Evolutionary conservation across 2,329 filamentous ascomycete genomes (phyloP).

Genomic region (Trichoderma lentiforme): DNA sequence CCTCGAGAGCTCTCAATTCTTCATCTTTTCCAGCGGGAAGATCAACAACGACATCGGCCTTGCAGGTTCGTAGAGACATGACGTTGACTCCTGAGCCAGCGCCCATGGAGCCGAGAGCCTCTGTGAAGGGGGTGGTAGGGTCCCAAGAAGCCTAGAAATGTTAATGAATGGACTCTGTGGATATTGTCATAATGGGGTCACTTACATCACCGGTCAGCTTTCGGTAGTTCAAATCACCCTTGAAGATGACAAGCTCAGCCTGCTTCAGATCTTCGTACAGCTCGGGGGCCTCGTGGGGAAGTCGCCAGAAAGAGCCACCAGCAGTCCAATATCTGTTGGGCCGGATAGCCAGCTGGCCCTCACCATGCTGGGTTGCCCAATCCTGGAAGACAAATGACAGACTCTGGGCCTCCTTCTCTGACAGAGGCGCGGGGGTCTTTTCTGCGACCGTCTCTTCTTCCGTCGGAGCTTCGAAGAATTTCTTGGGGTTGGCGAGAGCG

Average conservation of each 20-base stretch:
- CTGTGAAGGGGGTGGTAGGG: slow-evolving; percentile 77
- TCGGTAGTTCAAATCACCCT: slow-evolving; percentile 94
- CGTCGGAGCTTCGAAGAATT: slow-evolving; percentile 73
- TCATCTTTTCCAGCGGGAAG: slow-evolving; percentile 81
- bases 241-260: slow-evolving; percentile 89
- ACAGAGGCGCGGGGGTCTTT: slow-evolving; percentile 59
- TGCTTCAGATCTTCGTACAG: slow-evolving; percentile 75
- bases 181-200: neutral
- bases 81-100: slow-evolving; percentile 77
- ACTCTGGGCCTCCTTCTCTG: slow-evolving; percentile 63
- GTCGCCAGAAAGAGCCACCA: slow-evolving; percentile 81
- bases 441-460: slow-evolving; percentile 61
- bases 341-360: slow-evolving; percentile 78
- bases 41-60: slow-evolving; percentile 92
- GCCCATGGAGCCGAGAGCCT: slow-evolving; percentile 83
- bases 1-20: slow-evolving; percentile 64
- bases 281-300: slow-evolving; percentile 65
- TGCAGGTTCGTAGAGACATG: slow-evolving; percentile 87
- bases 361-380: slow-evolving; percentile 75
- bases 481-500: slow-evolving; percentile 71
- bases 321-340: slow-evolving; percentile 92
- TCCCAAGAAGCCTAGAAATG: slow-evolving; percentile 59
- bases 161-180: neutral
- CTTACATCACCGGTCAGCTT: slow-evolving; percentile 87
- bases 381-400: slow-evolving; percentile 76